Base-by-base conservation (phyloP, 129 eudicot species). In the Flaveria brownii region DNA sequence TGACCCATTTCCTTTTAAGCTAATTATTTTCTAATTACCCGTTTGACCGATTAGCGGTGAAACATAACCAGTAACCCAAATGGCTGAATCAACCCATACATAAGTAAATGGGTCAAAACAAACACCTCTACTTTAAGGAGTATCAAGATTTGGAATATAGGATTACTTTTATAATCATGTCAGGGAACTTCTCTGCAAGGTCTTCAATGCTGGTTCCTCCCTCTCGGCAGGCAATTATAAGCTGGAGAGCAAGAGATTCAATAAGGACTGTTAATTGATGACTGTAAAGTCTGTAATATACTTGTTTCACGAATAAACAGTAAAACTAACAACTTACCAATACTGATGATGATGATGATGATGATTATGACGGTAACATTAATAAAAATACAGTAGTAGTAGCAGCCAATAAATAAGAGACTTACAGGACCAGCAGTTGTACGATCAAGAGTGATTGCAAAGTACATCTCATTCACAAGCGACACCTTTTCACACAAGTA, bases 151-250 rank as follows among this genome's bases (percentile, higher is more conserved):
- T 54, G 14, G n/a, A 42, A 43, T 14, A 23, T 50, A 23, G 9
- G 82, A 51, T 55, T 71, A 88, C 98, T 96, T 93, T 93, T 68
- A 93, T 85, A 70, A 93, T 91, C 97, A 90, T 85, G 73, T 91
- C 98, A 57, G 98, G 98, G 75, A 77, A 92, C 78, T 93, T 87
- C 76, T 93, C 98, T 7, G 98, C 98, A 80, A 93, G 97, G 89
- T 93, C 98, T 85, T 93, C 98, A 70, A 93, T 93, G 80, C 98
- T 93, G 63, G 98, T 93, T 79, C 98, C 98, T 71, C 98, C 98
- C 81, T 93, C 87, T 68, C 86, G 73, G 73, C 98, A 93, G 12
- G 98, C 92, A 72, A 93, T 91, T 60, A 93, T 93, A 79, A 93
- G 85, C 98, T 93, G 87, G 77, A 83, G 22, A 68, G 78, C 33